Evolutionary conservation across 176 grass and related monocot species (phyloP).

Genomic region (Oryza meridionalis): DNA sequence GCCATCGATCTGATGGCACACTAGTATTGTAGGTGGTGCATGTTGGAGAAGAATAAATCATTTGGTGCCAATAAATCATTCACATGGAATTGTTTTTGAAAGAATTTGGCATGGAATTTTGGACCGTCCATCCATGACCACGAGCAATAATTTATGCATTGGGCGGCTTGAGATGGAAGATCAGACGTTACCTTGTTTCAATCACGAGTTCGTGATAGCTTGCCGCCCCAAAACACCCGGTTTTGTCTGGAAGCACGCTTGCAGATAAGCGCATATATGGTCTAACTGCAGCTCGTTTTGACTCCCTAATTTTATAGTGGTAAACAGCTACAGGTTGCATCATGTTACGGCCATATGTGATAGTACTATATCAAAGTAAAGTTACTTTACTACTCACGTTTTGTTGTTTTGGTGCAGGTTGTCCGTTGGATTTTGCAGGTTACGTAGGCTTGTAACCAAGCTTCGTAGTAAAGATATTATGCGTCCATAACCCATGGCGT

Average conservation of each 20-base stretch:
- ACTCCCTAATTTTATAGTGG: neutral
- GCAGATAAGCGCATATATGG: conserved; percentile 15
- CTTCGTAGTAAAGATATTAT: neutral
- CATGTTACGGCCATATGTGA: neutral
- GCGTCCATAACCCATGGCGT: neutral
- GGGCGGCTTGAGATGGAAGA: neutral
- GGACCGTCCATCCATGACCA: conserved; percentile 3
- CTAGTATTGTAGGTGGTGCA: neutral
- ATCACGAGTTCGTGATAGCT: conserved; percentile 36
- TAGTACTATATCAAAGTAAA: too few species aligned
- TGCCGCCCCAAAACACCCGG: conserved; percentile 39
- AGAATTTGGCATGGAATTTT: conserved; percentile 17
- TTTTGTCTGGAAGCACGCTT: conserved; percentile 15
- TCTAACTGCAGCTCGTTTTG: neutral
- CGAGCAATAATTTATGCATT: conserved; percentile 33
- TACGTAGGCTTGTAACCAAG: neutral
- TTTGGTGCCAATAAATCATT: neutral
- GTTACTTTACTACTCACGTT: too few species aligned
- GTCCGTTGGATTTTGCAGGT: neutral
- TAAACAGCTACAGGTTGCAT: neutral
- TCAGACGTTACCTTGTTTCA: conserved; percentile 1
- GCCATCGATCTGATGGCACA: conserved; percentile 1
- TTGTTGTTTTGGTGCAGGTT: neutral
- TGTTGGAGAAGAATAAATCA: neutral
- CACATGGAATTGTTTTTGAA: neutral